Evolutionary conservation across 2,329 filamentous ascomycete genomes (phyloP), one percentile per base, ranked within the genome.

Genomic region (Knoxdaviesia proteae): DNA sequence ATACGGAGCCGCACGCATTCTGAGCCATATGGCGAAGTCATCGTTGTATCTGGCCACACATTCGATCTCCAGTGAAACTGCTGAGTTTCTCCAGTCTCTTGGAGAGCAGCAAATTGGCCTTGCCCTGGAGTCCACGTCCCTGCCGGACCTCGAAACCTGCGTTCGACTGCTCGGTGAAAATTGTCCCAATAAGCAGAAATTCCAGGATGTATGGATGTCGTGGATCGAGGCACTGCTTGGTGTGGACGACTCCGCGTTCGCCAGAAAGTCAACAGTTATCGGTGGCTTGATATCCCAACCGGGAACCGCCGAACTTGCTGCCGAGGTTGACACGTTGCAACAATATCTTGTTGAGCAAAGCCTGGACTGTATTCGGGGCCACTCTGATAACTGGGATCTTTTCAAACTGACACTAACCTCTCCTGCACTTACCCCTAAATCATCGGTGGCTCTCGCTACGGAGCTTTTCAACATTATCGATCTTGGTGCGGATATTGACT

Each of bases 61-160:
- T 31, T 30, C 33, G 8, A 36, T 45, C 5, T 35, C 40, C 7
- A 32, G 38, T 4, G 42, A 47, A 7, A 40, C 45, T 31, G 34
- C 33, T 4, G 46, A 47, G 33, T 36, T 49, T 9, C 32, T 36
- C 7, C 41, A 47, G 29, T 32, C 35, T 29, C 44, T 41, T 10
- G 34, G 38, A 30, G 33, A 45, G 20, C 20, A 20, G 20, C 33
- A 41, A 4, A 40, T 58, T 58, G 0, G 61, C 59, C 0, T 53
- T 61, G 37, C 54, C 10, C 58, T 87, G 3, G 58, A 68, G 2
- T 86, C 83, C 0, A 72, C 80, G 0, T 87, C 84, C 1, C 71
- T 74, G 0, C 58, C 69, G 2, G 69, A 77, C 41, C 56, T 94
- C 0, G 61, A 86, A 6, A 70, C 76, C 0, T 72, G 76, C 7